Base-by-base conservation (phyloP, 2,329 filamentous ascomycete species). In the Tolypocladium nubicola region DNA sequence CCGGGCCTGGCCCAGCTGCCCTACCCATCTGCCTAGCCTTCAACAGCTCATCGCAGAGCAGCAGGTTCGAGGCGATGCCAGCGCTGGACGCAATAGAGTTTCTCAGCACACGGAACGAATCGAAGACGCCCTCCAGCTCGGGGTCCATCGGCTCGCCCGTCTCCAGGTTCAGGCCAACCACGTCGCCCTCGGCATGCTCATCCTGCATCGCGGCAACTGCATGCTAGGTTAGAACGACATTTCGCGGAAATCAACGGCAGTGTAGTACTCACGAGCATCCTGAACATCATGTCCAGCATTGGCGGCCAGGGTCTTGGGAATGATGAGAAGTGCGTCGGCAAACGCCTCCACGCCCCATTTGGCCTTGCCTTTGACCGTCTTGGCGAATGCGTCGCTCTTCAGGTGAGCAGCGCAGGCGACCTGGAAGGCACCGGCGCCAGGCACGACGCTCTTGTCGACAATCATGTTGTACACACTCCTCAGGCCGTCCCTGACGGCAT, bases 391-490 rank as follows among this genome's bases (percentile, higher is more conserved):
- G 67, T 96, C 90, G 62, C 90, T 91, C 71, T 88, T 88, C 61
- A 99, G 80, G 73, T 96, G 91, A 52, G 86, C 81, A 30, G 92
- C 90, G 66, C 90, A 96, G 38, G 94, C 92, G 52, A 99, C 86
- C 74, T 99, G 94, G 84, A 96, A 99, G 54, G 94, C 90, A 66
- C 94, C 94, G 58, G 86, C 94, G 58, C 94, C 94, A 1, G 94
- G 94, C 33, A 99, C 90, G 23, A 99, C 94, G 64, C 89, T 93
- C 75, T 87, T 85, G 72, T 99, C 94, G n/a, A 97, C 93, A 71
- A 99, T 97, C 81, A 96, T 96, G 80, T 99, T 99, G 83, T 97
- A 97, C 54, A 97, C 94, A 71, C 90, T 96, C 69, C 94, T 85
- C 64, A 99, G 81, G 61, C 94, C 94, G 70, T 99, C 94, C 56